Conservation (phyloP, 495 filamentous ascomycete species). For the Lentithecium fluviatile region DNA sequence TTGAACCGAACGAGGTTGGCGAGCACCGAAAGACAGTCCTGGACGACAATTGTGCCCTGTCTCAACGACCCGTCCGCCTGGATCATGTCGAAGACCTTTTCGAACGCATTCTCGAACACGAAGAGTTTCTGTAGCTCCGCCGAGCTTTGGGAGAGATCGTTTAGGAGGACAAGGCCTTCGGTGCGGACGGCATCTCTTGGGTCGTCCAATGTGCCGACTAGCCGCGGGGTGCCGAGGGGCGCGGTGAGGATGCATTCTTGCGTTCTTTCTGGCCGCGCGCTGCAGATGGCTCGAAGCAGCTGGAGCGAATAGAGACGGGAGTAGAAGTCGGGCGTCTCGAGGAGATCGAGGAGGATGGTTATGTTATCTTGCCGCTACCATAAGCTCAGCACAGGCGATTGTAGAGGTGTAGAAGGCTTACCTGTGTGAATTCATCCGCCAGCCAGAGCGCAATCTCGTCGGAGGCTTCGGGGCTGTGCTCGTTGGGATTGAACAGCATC, state of each 20-base stretch:
- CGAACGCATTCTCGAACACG: constrained; percentile 91
- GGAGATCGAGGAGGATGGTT: constrained; percentile 80
- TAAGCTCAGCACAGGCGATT: constrained; percentile 46
- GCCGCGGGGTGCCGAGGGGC: constrained; percentile 79
- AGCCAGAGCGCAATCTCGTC: constrained; percentile 97
- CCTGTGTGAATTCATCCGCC: constrained; percentile 96
- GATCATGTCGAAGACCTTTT: constrained; percentile 78
- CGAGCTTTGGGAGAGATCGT: constrained; percentile 67
- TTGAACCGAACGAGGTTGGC: constrained; percentile 90
- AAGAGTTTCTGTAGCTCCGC: constrained; percentile 89
- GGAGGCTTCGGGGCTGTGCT: constrained; percentile 81
- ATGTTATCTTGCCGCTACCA: constrained; percentile 92
- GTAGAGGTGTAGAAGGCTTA: constrained; percentile 40
- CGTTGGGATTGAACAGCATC: constrained; percentile 82
- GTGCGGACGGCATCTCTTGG: constrained; percentile 80
- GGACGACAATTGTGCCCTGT: constrained; percentile 84
- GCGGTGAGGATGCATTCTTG: constrained; percentile 92
- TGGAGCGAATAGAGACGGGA: constrained; percentile 90
- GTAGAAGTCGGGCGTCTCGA: constrained; percentile 88
- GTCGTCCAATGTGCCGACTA: constrained; percentile 83
- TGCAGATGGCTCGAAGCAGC: constrained; percentile 79
- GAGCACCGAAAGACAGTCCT: constrained; percentile 90
- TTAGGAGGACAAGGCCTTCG: constrained; percentile 69
- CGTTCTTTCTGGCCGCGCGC: constrained; percentile 87
- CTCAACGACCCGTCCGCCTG: constrained; percentile 75